Evolutionary conservation across 805 yeast species (phyloP).

Genomic region (fission yeast (Schizosaccharomyces pombe)): DNA sequence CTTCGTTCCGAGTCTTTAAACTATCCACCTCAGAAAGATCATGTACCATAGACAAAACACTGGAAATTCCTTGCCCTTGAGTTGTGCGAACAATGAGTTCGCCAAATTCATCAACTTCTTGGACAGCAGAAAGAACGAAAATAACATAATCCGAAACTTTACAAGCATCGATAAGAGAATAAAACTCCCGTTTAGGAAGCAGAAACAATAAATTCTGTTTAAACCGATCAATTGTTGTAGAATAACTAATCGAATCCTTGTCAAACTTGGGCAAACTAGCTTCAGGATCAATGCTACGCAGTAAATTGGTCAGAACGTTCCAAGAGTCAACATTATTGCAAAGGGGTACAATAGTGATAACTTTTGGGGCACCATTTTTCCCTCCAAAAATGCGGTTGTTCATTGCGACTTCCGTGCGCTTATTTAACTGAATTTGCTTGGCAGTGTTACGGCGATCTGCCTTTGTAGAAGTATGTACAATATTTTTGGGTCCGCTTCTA

Average conservation of each 20-base stretch:
- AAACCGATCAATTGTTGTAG: slow-evolving; percentile 33
- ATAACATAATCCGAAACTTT: slow-evolving; percentile 74
- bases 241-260: background rate
- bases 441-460: slow-evolving; percentile 55
- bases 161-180: slow-evolving; percentile 61
- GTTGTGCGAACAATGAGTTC: slow-evolving; percentile 76
- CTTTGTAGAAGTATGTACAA: slow-evolving; percentile 21
- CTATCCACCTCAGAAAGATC: slow-evolving; percentile 45
- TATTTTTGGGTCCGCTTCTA: slow-evolving; percentile 13
- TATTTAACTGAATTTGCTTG: slow-evolving; percentile 52
- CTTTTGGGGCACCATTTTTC: slow-evolving; percentile 53
- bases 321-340: slow-evolving; percentile 37
- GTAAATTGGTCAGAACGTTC: slow-evolving; percentile 12
- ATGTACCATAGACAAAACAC: slow-evolving; percentile 55
- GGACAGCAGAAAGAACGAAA: slow-evolving; percentile 67
- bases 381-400: slow-evolving; percentile 61
- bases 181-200: slow-evolving; percentile 48
- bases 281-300: slow-evolving; percentile 10
- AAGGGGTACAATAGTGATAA: slow-evolving; percentile 55
- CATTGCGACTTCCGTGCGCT: slow-evolving; percentile 35
- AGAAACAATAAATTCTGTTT: slow-evolving; percentile 49
- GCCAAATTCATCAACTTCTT: slow-evolving; percentile 67
- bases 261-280: background rate
- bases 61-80: slow-evolving; percentile 77
- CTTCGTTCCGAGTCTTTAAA: slow-evolving; percentile 52